Evolutionary conservation across 1,284 basidiomycete genomes (phyloP), one percentile per base, ranked within the genome.

Genomic region (Inonotus hispidus): DNA sequence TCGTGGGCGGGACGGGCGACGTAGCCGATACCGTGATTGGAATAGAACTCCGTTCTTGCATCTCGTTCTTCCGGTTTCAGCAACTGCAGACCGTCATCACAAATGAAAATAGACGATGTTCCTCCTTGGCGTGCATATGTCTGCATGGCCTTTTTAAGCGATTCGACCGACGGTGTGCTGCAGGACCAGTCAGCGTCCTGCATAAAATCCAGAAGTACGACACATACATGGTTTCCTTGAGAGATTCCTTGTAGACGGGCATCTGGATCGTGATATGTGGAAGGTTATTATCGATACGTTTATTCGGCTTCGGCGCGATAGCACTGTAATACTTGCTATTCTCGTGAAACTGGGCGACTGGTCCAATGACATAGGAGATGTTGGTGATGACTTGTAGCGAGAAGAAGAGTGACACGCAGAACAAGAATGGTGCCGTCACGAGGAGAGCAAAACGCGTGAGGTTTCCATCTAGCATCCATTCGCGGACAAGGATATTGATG

Each of bases 51-150:
- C 27, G 85, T 82, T 25, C 92, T 84, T 43, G 80, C 79, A 43
- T 84, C 78, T 27, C 83, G 82, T 60, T 92, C 88, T 45, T 79
- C 80, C 19, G 81, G 76, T 54, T 75, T 72, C 58, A 93, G 72
- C 3, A 84, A 66, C 68, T 85, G 82, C 63, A 88, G 71, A 58
- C 92, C 92, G 69, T 92, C 88, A 63, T 92, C 90, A 66, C 90
- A 87, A 19, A 93, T 76, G 60, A 92, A 79, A 67, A 93, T 90
- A 21, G 82, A 74, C 3, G 87, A 90, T 0, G 87, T 87, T 10
- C 90, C 90, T 21, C 90, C 90, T 68, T 92, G 90, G 0, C 89
- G 79, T 21, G 90, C 89, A 69, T 92, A 92, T 1, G 89, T 92
- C 69, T 89, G 88, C 84, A 93, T 93, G 0, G 91, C 92, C 70